Conservation (phyloP, 75 land plant species). For the Pinus taeda region DNA sequence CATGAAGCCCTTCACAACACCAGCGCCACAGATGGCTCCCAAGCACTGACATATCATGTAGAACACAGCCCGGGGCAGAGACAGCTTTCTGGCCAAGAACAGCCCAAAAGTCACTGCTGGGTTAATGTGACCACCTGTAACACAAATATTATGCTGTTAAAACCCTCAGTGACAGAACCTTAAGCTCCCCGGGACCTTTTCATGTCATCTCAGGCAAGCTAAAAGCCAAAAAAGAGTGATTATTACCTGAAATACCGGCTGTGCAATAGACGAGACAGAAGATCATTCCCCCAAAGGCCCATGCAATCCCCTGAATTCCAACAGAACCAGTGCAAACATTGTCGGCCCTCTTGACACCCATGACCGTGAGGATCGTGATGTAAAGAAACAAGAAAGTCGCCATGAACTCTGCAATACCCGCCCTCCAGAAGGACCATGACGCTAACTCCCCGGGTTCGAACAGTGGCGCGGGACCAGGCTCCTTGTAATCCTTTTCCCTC, state of each 20-base stretch:
- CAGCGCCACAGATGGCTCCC: conserved; percentile 44
- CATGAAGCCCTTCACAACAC: conserved; percentile 48
- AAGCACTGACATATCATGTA: conserved; percentile 38
- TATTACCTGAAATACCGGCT: conserved; percentile 42
- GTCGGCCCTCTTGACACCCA: conserved; percentile 24
- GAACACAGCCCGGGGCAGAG: conserved; percentile 28
- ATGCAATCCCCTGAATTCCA: conserved; percentile 38
- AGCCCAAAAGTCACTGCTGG: conserved; percentile 44
- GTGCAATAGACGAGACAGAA: conserved; percentile 46
- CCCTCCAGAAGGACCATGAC: conserved; percentile 52
- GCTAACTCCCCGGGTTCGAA: conserved; percentile 27
- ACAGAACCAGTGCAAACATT: conserved; percentile 12
- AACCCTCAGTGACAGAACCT: no score
- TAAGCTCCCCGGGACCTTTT: no score
- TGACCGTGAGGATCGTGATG: conserved; percentile 39
- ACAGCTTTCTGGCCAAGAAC: conserved; percentile 40
- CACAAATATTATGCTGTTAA: no score
- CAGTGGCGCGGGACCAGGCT: conserved; percentile 29
- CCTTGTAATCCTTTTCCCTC: conserved; percentile 25
- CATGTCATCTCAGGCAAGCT: no score
- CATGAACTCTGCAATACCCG: conserved; percentile 47
- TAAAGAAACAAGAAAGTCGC: conserved; percentile 49
- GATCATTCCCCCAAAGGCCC: conserved; percentile 45
- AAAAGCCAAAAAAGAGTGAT: background rate
- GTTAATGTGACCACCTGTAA: conserved; percentile 33